phyloP scores from a whole-genome alignment of 23 red algal species.

The Gracilaria gracilis region DNA sequence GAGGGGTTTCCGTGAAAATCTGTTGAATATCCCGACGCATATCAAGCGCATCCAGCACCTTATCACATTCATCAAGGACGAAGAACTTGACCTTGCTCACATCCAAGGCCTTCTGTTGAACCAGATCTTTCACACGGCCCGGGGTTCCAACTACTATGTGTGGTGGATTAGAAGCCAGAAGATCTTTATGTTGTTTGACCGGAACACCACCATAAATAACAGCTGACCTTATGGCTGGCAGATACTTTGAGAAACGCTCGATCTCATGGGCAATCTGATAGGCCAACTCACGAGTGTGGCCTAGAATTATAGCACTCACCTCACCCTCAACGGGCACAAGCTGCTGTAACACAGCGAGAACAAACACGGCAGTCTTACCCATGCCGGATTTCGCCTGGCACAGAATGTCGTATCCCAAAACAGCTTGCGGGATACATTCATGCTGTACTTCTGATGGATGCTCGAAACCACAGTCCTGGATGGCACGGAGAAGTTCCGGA shows the following conservation, averaged over 20 bases:
- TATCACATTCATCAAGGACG: conserved; percentile 98
- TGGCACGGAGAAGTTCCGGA: conserved; percentile 94
- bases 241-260: conserved; percentile 97
- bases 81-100: conserved; percentile 93
- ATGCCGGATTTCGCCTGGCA: conserved; percentile 98
- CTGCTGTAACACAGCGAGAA: conserved; percentile 90
- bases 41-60: conserved; percentile 88
- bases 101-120: conserved; percentile 77
- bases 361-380: conserved; percentile 99
- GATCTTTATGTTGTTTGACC: conserved; percentile 88
- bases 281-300: conserved; percentile 95
- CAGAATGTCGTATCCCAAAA: conserved; percentile 90
- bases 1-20: conserved; percentile 92
- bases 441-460: conserved; percentile 97
- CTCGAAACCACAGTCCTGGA: conserved; percentile 99
- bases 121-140: conserved; percentile 86
- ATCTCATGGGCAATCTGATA: conserved; percentile 98
- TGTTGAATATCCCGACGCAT: conserved; percentile 97
- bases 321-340: conserved; percentile 88
- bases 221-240: conserved; percentile 66
- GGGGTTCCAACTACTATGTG: conserved; percentile 95
- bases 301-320: conserved; percentile 81
- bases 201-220: conserved; percentile 97
- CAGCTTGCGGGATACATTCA: conserved; percentile 95
- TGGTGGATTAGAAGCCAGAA: conserved; percentile 73